Evolutionary conservation across 2,329 filamentous ascomycete genomes (phyloP), one percentile per base, ranked within the genome.

Genomic region (Escovopsis sp.): DNA sequence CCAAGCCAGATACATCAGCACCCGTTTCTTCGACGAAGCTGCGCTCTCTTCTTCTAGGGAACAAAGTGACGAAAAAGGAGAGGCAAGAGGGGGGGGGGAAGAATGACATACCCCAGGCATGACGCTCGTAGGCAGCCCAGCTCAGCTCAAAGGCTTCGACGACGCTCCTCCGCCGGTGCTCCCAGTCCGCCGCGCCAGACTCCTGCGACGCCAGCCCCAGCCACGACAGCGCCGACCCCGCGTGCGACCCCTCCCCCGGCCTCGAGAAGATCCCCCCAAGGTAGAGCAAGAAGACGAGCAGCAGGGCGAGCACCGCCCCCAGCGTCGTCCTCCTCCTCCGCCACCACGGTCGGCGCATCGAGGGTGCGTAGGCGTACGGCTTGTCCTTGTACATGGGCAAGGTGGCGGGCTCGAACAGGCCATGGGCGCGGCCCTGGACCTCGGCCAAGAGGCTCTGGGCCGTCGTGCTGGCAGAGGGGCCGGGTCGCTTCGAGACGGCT

Each of bases 341-440:
- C 61, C 73, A 77, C 46, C 72, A 58, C 25, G 66, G 65, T 41
- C 66, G 64, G 47, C 72, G 70, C 45, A 70, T 65, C 41, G 72
- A 72, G 25, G 67, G 61, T 30, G 71, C 66, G 48, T 82, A 78
- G 34, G 68, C 69, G 53, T 83, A 90, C n/a, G 90, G 90, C 57
- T 98, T 98, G 61, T 98, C 90, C 61, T 98, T 98, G 65, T 98
- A 98, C 81, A 96, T 87, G 31, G 90, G 90, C 42, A 98, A 63
- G 39, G 46, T 56, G 25, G 61, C 49, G 42, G 56, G 57, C 27
- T 76, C 72, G 42, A 87, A 76, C 40, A 86, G 68, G 39, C 65
- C 67, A 34, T 70, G 70, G 26, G 84, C 63, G 41, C 70, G 73
- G 46, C 71, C 70, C 33, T 78, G 65, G 27, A 84, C 64, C 33